Conservation (phyloP, 495 filamentous ascomycete genomes). For the Cercophora sp. region DNA sequence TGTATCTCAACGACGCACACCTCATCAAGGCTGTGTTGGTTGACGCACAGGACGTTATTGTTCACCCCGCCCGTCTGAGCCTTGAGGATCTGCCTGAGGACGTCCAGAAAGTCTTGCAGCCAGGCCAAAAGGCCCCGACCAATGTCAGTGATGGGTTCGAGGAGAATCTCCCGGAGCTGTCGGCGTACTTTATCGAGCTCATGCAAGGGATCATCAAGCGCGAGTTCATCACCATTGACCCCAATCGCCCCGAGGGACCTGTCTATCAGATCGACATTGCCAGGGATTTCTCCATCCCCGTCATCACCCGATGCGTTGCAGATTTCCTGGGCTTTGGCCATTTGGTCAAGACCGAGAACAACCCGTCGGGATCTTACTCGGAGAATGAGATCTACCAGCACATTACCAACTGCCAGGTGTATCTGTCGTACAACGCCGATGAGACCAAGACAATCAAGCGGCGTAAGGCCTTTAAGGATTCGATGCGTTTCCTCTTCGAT, state of each 20-base stretch:
- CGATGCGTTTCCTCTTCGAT: conserved; percentile 5
- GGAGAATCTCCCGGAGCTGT: background rate
- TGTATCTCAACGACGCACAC: background rate
- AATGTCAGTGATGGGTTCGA: background rate
- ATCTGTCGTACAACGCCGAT: conserved; percentile 18
- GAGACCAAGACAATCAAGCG: conserved; percentile 17
- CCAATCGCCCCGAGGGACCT: no score
- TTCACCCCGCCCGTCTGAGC: conserved; percentile 12
- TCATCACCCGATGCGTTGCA: conserved; percentile 15
- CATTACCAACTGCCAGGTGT: conserved; percentile 21
- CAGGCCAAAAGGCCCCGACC: background rate
- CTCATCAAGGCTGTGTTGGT: conserved; percentile 3
- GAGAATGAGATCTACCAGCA: conserved; percentile 22
- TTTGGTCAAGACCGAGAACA: conserved; percentile 1
- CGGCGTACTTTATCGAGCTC: conserved; percentile 3
- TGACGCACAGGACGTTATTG: background rate
- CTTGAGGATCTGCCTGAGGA: conserved; percentile 3
- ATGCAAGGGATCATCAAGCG: conserved; percentile 14
- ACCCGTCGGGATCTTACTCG: conserved; percentile 2
- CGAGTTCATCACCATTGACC: conserved; percentile 13
- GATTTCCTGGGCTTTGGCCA: conserved; percentile 20
- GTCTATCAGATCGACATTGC: conserved; percentile 18
- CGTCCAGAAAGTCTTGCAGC: conserved; percentile 3
- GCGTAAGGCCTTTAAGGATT: conserved; percentile 13
- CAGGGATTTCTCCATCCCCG: conserved; percentile 20